Evolutionary conservation across 192 early-diverging fungal genomes (phyloP), one percentile per base, ranked within the genome.

Genomic region (Backusella australiensis): DNA sequence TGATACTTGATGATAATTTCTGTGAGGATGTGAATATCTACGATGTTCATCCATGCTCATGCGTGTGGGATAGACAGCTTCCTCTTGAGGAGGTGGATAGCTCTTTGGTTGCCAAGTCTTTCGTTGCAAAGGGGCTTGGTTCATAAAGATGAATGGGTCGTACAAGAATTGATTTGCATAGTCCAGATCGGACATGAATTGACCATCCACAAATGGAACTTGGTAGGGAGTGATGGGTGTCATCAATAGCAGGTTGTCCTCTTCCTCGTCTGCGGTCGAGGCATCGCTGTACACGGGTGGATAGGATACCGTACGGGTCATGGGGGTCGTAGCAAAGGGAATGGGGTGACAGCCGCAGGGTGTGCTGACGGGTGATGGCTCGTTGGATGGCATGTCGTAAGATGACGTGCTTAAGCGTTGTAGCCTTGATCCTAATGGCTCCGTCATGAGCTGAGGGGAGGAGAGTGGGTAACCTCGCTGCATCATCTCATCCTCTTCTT

Each of bases 141-240:
- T 74, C 34, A 65, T 41, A 74, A 65, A 65, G 34, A 63, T 42
- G 29, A 21, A 26, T 44, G n/a, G 26, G 29, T 34, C 29, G 38
- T 72, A 26, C 70, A 39, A 14, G 6, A 72, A 34, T 29, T 42
- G n/a, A 29, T 23, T 46, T 39, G 38, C 26, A 23, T 46, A 34
- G 41, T 29, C 56, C 56, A 63, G 11, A 63, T 63, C 56, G 56
- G 41, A 26, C 17, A 21, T 73, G 26, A 59, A 53, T 38, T 29
- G 14, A 35, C 63, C 66, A n/a, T 44, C 63, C 26, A 66, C 36
- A 39, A 63, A 67, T 46, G 70, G 44, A 29, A 44, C 29, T 39
- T 72, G 70, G 29, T 72, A 72, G 26, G 74, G 65, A 34, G 74
- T 75, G 3, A 67, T 29, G 8, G 74, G 74, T 29, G 74, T 75